These are phyloP conservation scores for Scalesia atractyloides DNA, from an alignment of 129 eudicot genomes.

Conservation along the genomic window DNA sequence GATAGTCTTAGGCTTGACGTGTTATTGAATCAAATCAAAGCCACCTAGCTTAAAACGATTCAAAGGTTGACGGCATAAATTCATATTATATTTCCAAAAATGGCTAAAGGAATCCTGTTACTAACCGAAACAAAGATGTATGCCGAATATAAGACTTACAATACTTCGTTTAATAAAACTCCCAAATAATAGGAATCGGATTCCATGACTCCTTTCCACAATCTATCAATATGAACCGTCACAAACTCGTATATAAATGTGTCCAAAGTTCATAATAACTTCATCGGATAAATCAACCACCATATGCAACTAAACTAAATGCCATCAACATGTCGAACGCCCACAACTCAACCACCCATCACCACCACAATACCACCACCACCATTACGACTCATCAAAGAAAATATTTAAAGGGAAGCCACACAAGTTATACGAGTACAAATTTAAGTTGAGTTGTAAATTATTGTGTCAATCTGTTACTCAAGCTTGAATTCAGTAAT, in stretches of 20 bases:
- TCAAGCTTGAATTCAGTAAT: too few species aligned
- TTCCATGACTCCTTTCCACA: neutral
- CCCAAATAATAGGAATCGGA: conserved; percentile 8
- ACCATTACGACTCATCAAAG: too few species aligned
- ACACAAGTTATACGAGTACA: too few species aligned
- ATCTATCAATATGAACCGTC: neutral
- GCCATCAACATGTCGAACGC: conserved; percentile 22
- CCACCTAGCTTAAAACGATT: too few species aligned
- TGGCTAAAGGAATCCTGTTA: too few species aligned
- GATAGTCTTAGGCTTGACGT: too few species aligned
- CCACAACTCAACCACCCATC: conserved; percentile 11
- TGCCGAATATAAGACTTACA: conserved; percentile 7
- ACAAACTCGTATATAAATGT: conserved; percentile 3
- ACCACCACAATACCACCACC: neutral
- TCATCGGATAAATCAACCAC: conserved; percentile 12
- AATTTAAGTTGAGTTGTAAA: too few species aligned
- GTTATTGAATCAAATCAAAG: too few species aligned
- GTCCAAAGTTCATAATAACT: neutral
- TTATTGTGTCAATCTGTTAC: too few species aligned
- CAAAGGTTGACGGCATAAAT: too few species aligned
- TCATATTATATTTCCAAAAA: too few species aligned
- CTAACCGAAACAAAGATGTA: neutral
- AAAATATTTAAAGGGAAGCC: neutral
- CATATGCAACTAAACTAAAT: neutral
- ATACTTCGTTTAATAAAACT: neutral